Conservation (phyloP, 1,284 basidiomycete genomes). For the Cryptococcus sp. region DNA sequence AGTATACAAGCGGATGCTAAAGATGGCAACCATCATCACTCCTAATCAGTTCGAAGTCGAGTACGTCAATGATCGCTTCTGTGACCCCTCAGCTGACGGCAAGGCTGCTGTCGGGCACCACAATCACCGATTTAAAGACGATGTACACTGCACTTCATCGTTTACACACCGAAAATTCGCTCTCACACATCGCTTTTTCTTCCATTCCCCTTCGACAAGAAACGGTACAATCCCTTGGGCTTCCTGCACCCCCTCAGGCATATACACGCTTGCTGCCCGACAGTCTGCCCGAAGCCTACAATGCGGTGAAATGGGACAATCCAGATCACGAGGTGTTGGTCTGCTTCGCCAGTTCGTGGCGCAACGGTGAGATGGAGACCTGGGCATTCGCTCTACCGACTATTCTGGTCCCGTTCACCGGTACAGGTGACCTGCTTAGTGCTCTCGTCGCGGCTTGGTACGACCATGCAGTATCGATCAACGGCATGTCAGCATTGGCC, state of each 20-base stretch:
- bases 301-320: conserved; percentile 17
- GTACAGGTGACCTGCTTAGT: conserved; percentile 95
- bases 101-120: conserved; percentile 68
- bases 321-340: conserved; percentile 57
- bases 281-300: conserved; percentile 32
- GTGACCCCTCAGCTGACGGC: conserved; percentile 1
- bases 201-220: conserved; percentile 59
- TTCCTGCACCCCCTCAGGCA: conserved; percentile 37
- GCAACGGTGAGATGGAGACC: conserved; percentile 47
- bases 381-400: conserved; percentile 71
- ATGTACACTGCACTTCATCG: conserved; percentile 65
- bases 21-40: conserved; percentile 81
- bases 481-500: conserved; percentile 50
- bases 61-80: conserved; percentile 53
- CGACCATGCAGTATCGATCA: conserved; percentile 17
- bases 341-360: conserved; percentile 65
- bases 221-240: conserved; percentile 27
- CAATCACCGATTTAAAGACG: conserved; percentile 62
- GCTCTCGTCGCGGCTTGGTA: conserved; percentile 86
- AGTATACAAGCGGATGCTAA: conserved; percentile 74
- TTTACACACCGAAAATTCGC: conserved; percentile 68
- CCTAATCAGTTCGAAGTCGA: conserved; percentile 99
- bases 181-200: conserved; percentile 86
- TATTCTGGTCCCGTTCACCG: conserved; percentile 88
- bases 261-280: conserved; percentile 35